Conservation (phyloP, 805 yeast species). For the Cyberlindnera subsufficiens region DNA sequence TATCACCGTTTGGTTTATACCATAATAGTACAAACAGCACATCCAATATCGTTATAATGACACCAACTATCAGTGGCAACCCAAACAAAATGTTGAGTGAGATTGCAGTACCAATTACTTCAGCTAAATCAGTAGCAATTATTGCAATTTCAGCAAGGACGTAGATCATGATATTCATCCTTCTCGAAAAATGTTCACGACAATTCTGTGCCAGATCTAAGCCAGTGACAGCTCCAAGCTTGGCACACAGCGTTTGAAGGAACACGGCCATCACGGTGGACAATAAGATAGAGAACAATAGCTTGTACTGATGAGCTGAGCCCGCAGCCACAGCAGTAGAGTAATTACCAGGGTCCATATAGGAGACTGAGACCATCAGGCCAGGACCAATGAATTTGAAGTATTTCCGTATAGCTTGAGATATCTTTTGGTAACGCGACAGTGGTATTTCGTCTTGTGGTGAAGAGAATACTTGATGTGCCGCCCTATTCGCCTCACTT, state of each 20-base stretch:
- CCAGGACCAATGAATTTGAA: slow-evolving; percentile 87
- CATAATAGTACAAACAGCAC: slow-evolving; percentile 83
- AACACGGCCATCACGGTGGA: slow-evolving; percentile 85
- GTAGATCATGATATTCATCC: slow-evolving; percentile 58
- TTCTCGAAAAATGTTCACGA: slow-evolving; percentile 61
- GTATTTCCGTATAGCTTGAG: slow-evolving; percentile 37
- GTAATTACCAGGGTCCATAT: slow-evolving; percentile 97
- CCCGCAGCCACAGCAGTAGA: slow-evolving; percentile 94
- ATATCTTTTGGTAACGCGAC: background rate
- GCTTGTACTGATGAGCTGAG: slow-evolving; percentile 75
- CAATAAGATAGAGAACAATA: slow-evolving; percentile 70
- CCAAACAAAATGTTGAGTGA: slow-evolving; percentile 78
- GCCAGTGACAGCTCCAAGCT: slow-evolving; percentile 92
- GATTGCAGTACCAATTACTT: slow-evolving; percentile 96
- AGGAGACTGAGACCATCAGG: slow-evolving; percentile 88
- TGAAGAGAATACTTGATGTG: too few species aligned
- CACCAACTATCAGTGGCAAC: slow-evolving; percentile 80
- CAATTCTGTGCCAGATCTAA: slow-evolving; percentile 86
- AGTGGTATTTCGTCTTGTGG: too few species aligned
- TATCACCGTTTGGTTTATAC: slow-evolving; percentile 78
- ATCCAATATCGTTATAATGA: slow-evolving; percentile 77
- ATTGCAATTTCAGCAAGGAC: slow-evolving; percentile 84
- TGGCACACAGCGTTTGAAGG: slow-evolving; percentile 78
- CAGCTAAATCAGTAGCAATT: slow-evolving; percentile 94
- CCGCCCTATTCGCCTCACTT: too few species aligned